These are phyloP conservation scores for Diaporthe batatas DNA, from an alignment of 2,329 filamentous ascomycete species.

Conservation along the genomic window DNA sequence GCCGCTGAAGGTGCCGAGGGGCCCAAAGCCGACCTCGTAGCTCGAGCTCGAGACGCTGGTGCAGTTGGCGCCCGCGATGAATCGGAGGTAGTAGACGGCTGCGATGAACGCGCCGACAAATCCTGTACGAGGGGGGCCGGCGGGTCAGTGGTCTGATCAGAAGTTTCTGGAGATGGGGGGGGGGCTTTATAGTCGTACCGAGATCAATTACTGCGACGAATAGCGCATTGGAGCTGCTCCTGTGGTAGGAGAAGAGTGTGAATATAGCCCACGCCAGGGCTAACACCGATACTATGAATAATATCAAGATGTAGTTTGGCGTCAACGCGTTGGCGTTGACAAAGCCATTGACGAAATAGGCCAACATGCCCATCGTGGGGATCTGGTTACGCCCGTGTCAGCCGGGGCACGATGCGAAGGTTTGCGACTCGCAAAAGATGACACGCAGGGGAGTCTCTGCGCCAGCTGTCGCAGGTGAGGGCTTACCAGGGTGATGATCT, in stretches of 20 bases:
- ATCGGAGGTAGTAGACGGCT: constrained; percentile 70
- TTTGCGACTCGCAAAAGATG: constrained; percentile 6
- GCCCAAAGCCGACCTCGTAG: constrained; percentile 72
- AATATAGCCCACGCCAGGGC: constrained; percentile 73
- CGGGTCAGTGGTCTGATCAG: neutral
- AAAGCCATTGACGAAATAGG: constrained; percentile 75
- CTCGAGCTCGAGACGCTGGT: constrained; percentile 64
- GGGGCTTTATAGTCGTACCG: constrained; percentile 41
- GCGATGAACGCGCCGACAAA: constrained; percentile 76
- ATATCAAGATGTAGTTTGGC: constrained; percentile 72
- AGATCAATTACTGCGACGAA: constrained; percentile 74
- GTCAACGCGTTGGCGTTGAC: constrained; percentile 69
- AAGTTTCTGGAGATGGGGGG: neutral
- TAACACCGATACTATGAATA: constrained; percentile 77
- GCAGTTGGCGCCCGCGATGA: constrained; percentile 76
- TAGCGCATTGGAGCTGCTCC: constrained; percentile 69
- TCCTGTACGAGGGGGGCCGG: constrained; percentile 39
- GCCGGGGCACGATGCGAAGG: neutral
- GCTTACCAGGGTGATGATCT: constrained; percentile 73
- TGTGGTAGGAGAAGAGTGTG: constrained; percentile 77
- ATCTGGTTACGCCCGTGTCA: constrained; percentile 59
- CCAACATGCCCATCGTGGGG: constrained; percentile 75
- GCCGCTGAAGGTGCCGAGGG: constrained; percentile 68
- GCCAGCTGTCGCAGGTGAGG: neutral
- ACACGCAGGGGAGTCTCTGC: neutral